phyloP scores from a whole-genome alignment of 1,139 yeast species.

The Geotrichum cucujoidarum region DNA sequence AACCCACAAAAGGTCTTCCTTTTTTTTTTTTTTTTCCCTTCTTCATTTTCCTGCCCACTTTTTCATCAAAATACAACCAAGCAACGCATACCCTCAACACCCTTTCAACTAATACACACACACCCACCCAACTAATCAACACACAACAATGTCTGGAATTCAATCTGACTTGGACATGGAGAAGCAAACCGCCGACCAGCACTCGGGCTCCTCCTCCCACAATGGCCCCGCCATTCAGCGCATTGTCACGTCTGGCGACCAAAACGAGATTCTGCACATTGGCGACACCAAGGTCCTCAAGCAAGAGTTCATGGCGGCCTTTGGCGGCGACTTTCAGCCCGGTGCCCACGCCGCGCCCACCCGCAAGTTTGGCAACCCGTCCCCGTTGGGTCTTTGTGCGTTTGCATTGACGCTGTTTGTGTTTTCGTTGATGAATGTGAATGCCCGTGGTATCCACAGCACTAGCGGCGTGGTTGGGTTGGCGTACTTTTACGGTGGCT shows the following conservation, averaged over 20 bases:
- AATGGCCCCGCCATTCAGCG: conserved; percentile 24
- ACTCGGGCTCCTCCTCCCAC: conserved; percentile 14
- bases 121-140: too few relatives aligned
- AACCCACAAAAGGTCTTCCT: too few relatives aligned
- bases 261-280: conserved; percentile 58
- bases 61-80: too few relatives aligned
- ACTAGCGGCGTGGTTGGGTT: conserved; percentile 62
- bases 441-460: conserved; percentile 53
- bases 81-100: too few relatives aligned
- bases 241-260: conserved; percentile 39
- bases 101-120: too few relatives aligned
- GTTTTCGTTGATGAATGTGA: conserved; percentile 58
- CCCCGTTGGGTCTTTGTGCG: conserved; percentile 79
- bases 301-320: conserved; percentile 59
- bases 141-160: conserved; percentile 1
- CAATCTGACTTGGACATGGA: conserved; percentile 11
- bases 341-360: conserved; percentile 61
- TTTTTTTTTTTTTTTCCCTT: too few relatives aligned
- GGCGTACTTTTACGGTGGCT: conserved; percentile 85
- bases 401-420: conserved; percentile 85
- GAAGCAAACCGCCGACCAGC: conserved; percentile 16
- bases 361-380: conserved; percentile 78
- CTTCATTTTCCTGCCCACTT: too few relatives aligned
- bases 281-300: conserved; percentile 68
- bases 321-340: conserved; percentile 67